Evolutionary conservation across 176 grass and related monocot species (phyloP).

Genomic region (Zoysia pacifica): DNA sequence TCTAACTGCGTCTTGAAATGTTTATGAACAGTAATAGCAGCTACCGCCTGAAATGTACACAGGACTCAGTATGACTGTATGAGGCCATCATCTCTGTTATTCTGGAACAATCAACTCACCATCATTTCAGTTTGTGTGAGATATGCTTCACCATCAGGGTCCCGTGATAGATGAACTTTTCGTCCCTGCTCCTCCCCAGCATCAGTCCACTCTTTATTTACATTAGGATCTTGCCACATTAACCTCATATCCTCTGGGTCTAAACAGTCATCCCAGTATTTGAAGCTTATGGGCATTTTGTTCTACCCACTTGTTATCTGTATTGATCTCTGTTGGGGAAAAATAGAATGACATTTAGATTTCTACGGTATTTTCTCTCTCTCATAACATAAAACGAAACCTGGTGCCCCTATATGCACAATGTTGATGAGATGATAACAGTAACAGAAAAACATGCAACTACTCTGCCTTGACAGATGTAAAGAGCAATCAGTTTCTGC

Average conservation of each 20-base stretch:
- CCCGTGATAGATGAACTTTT: constrained; percentile 91
- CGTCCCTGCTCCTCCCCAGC: constrained; percentile 67
- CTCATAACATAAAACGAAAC: constrained; percentile 1
- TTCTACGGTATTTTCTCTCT: neutral
- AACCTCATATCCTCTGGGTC: constrained; percentile 74
- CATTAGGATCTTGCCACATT: constrained; percentile 76
- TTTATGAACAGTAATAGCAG: constrained; percentile 63
- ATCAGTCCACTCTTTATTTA: constrained; percentile 89
- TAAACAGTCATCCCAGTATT: constrained; percentile 94
- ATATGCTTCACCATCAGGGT: constrained; percentile 90
- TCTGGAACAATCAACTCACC: constrained; percentile 38
- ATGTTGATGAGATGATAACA: neutral
- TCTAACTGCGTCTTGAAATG: constrained; percentile 92
- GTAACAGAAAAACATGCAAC: neutral
- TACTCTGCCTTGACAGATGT: neutral
- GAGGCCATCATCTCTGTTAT: neutral
- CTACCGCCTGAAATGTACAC: constrained; percentile 59
- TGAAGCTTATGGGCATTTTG: constrained; percentile 82
- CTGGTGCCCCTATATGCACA: neutral
- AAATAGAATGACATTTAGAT: constrained; percentile 2
- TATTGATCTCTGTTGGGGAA: neutral
- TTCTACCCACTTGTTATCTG: constrained; percentile 18
- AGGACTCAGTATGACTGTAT: constrained; percentile 12
- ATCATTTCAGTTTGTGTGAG: constrained; percentile 91
- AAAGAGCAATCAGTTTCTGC: neutral